These are phyloP conservation scores for Citropsis articulata DNA, from an alignment of 345 rosid genomes.

Conservation along the genomic window DNA sequence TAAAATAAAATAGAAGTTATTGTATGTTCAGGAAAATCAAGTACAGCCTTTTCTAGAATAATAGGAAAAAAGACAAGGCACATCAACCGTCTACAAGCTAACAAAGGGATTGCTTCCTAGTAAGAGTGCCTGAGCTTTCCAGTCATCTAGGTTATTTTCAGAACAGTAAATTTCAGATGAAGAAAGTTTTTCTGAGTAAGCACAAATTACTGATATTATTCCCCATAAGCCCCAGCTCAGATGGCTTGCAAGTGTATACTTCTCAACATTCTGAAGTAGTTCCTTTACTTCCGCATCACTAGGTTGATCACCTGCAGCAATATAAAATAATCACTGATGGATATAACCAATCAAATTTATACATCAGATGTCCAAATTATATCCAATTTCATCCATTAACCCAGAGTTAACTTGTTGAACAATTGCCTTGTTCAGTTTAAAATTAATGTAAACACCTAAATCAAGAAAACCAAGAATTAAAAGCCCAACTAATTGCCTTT, in stretches of 20 bases:
- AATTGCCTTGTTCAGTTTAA: constrained; percentile 10
- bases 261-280: constrained; percentile 45
- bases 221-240: constrained; percentile 76
- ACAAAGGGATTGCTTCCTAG: neutral
- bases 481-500: neutral
- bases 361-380: neutral
- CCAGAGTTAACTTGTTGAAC: neutral
- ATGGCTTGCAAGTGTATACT: constrained; percentile 59
- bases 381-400: neutral
- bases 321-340: constrained; percentile 21
- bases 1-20: neutral
- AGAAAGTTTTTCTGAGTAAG: neutral
- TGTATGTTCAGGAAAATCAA: neutral
- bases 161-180: neutral
- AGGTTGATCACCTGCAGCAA: constrained; percentile 34
- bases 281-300: constrained; percentile 34
- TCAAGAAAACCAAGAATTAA: neutral
- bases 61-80: neutral
- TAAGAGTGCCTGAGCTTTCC: neutral
- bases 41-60: neutral
- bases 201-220: constrained; percentile 47
- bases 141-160: constrained; percentile 3
- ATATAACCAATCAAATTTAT: neutral
- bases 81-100: neutral
- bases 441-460: neutral